A percentile compares a stretch with the other conserved stretches of the same genome.
phyloP scores from a whole-genome alignment of 495 filamentous ascomycete species.

The Hypoxylon lienhwacheense region DNA sequence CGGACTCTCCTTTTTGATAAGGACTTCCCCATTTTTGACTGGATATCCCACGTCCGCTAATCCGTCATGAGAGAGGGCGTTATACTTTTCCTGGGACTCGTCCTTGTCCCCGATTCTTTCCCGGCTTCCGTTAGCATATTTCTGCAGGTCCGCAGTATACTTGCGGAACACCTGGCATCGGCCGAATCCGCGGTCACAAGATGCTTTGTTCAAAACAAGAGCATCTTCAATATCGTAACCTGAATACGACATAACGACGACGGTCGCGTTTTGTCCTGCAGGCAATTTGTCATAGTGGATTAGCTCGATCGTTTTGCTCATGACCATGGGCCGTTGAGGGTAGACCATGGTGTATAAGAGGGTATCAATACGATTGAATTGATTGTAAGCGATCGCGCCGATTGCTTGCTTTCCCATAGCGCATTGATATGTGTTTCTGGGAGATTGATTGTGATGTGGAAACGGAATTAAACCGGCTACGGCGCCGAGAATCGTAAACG shows the following conservation, averaged over 20 bases:
- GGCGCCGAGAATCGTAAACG: conserved; percentile 95
- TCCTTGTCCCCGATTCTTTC: conserved; percentile 73
- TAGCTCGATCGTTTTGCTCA: conserved; percentile 92
- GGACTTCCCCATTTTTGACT: conserved; percentile 73
- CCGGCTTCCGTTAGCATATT: conserved; percentile 75
- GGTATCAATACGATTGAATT: conserved; percentile 93
- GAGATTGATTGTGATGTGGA: conserved; percentile 98
- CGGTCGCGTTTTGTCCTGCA: conserved; percentile 93
- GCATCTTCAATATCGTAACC: conserved; percentile 99
- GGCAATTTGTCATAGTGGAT: conserved; percentile 97
- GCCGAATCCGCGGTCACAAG: conserved; percentile 89
- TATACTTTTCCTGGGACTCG: conserved; percentile 67
- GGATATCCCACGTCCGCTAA: conserved; percentile 79
- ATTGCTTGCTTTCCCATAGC: conserved; percentile 99
- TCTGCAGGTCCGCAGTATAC: conserved; percentile 73
- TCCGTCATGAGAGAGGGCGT: conserved; percentile 74
- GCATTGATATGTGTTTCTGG: conserved; percentile 98
- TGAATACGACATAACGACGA: conserved; percentile 98
- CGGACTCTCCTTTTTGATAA: conserved; percentile 84
- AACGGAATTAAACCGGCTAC: conserved; percentile 97
- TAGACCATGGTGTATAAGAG: conserved; percentile 96
- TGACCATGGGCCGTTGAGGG: conserved; percentile 96
- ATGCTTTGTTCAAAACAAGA: conserved; percentile 93
- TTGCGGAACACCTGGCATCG: conserved; percentile 95
- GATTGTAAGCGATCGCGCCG: conserved; percentile 95